Percentiles rank a stretch among this genome's conserved stretches.
Evolutionary conservation across 2,329 filamentous ascomycete species (phyloP).

Genomic region (Hypoxylon sp.): DNA sequence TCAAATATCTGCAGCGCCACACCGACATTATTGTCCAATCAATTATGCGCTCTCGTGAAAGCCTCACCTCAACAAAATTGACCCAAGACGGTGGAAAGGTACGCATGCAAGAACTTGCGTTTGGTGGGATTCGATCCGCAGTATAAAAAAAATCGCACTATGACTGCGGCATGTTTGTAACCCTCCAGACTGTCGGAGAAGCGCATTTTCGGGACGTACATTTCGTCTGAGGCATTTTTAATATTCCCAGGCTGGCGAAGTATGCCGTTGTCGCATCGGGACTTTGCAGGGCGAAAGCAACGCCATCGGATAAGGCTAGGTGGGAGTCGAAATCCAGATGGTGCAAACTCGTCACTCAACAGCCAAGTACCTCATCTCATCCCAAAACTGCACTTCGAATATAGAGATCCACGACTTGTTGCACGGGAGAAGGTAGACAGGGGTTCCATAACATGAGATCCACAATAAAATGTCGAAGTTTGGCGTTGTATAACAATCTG

Average conservation of each 20-base stretch:
- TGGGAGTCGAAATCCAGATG: slow-evolving; percentile 11
- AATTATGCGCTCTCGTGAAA: slow-evolving; percentile 24
- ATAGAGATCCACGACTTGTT: slow-evolving; percentile 4
- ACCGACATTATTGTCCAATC: slow-evolving; percentile 39
- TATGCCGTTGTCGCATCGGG: slow-evolving; percentile 22
- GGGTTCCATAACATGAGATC: slow-evolving; percentile 9
- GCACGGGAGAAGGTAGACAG: slow-evolving; percentile 1
- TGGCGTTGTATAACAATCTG: background rate
- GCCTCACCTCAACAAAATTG: slow-evolving; percentile 41
- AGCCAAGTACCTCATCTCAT: slow-evolving; percentile 22
- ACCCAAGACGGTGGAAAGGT: slow-evolving; percentile 25
- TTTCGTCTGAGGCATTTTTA: slow-evolving; percentile 26
- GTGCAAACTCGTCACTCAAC: slow-evolving; percentile 12
- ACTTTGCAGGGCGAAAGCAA: slow-evolving; percentile 25
- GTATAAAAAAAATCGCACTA: slow-evolving; percentile 17
- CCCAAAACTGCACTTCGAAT: slow-evolving; percentile 24
- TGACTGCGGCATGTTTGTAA: slow-evolving; percentile 20
- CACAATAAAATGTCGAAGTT: background rate
- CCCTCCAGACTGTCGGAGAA: slow-evolving; percentile 6
- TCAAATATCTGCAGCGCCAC: slow-evolving; percentile 36
- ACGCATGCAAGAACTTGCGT: slow-evolving; percentile 15
- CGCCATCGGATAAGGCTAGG: slow-evolving; percentile 23
- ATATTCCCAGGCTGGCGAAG: slow-evolving; percentile 5
- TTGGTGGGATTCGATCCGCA: slow-evolving; percentile 15
- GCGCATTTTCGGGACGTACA: slow-evolving; percentile 7